phyloP scores from a whole-genome alignment of 2,329 filamentous ascomycete genomes.

The Seiridium cupressi region DNA sequence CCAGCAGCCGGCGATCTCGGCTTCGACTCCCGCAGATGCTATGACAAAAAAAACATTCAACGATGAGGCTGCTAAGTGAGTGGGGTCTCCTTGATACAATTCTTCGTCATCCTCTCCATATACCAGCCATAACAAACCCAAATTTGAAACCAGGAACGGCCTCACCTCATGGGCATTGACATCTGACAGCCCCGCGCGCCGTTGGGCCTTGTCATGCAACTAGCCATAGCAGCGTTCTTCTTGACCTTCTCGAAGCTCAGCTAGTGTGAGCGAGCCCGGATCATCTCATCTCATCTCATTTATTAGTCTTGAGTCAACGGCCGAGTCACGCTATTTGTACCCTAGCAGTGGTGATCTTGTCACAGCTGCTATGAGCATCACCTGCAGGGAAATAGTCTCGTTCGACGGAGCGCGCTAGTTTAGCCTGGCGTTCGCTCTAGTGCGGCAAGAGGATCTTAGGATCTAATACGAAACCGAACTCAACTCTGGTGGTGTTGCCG shows the following conservation, averaged over 20 bases:
- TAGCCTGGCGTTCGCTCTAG: too few species aligned
- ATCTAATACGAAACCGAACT: too few species aligned
- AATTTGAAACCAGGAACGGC: background rate
- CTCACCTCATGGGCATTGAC: background rate
- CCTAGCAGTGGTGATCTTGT: background rate
- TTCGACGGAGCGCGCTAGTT: too few species aligned
- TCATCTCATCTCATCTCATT: background rate
- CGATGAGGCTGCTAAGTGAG: background rate
- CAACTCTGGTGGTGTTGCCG: too few species aligned
- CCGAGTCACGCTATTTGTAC: background rate
- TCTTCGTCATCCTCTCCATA: background rate
- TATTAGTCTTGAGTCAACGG: background rate
- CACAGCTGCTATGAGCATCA: too few species aligned
- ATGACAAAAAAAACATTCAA: background rate
- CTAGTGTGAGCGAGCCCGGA: background rate
- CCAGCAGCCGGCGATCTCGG: background rate
- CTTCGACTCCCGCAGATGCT: background rate
- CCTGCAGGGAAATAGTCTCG: too few species aligned
- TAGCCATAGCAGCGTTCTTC: background rate
- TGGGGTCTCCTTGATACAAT: background rate
- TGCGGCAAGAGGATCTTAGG: too few species aligned
- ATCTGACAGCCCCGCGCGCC: background rate
- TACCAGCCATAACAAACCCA: background rate
- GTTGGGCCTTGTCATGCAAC: background rate
- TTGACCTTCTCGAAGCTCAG: conserved; percentile 2